phyloP scores from a whole-genome alignment of 148 eudicot species.

The Chenopodium suecicum region DNA sequence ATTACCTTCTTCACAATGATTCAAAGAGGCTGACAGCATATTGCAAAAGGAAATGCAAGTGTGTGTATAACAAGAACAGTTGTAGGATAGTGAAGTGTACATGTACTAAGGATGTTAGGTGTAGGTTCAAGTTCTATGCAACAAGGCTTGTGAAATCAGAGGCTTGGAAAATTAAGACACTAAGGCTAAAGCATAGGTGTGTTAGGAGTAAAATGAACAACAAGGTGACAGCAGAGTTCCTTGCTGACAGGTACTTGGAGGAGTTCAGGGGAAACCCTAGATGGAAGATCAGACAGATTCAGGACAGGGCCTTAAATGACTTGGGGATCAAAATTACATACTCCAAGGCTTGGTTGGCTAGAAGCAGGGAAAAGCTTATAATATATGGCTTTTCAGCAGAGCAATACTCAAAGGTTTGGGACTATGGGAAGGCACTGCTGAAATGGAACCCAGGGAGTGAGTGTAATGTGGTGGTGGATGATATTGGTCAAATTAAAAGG shows the following conservation, averaged over 20 bases:
- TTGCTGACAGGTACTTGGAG: neutral
- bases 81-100: too few species aligned
- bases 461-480: too few species aligned
- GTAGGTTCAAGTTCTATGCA: neutral
- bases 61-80: too few species aligned
- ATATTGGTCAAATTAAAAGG: too few species aligned
- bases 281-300: neutral
- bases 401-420: slow-evolving; percentile 3
- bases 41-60: too few species aligned
- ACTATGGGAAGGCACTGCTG: neutral
- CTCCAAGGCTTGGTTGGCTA: neutral
- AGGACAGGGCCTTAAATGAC: neutral
- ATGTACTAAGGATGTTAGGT: neutral
- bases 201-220: neutral
- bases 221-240: neutral
- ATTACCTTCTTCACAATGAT: too few species aligned
- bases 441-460: too few species aligned
- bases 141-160: neutral
- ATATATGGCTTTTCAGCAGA: neutral
- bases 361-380: neutral
- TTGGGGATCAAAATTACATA: neutral
- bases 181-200: too few species aligned
- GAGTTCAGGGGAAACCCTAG: neutral
- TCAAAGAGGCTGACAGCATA: too few species aligned
- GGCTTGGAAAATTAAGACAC: too few species aligned